Evolutionary conservation across 768 basidiomycete species (phyloP).

Genomic region (Leccinum barrowsii): DNA sequence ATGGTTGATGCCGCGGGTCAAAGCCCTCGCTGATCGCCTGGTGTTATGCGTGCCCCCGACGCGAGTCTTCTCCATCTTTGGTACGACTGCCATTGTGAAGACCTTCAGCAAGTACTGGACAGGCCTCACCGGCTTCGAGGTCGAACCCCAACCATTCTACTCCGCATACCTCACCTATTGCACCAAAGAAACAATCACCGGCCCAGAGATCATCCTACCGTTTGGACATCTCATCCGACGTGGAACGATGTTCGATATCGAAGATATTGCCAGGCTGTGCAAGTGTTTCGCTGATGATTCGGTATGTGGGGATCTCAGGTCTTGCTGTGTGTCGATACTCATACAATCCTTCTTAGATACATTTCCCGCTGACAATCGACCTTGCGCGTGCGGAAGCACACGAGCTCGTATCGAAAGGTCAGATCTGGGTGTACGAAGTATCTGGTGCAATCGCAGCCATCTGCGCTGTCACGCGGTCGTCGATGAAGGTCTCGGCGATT

Average conservation of each 20-base stretch:
- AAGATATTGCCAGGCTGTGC: slow-evolving; percentile 41
- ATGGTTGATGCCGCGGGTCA: slow-evolving; percentile 34
- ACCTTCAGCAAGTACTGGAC: slow-evolving; percentile 45
- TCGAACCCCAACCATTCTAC: slow-evolving; percentile 47
- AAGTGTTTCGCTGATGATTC: slow-evolving; percentile 52
- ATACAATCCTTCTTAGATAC: slow-evolving; percentile 32
- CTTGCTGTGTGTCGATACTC: neutral
- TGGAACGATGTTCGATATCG: slow-evolving; percentile 37
- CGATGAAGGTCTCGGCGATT: slow-evolving; percentile 47
- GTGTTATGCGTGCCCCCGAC: slow-evolving; percentile 34
- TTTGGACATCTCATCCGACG: slow-evolving; percentile 36
- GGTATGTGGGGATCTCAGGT: slow-evolving; percentile 32
- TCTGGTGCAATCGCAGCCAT: slow-evolving; percentile 42
- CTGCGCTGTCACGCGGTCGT: slow-evolving; percentile 55
- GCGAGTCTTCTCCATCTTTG: slow-evolving; percentile 53
- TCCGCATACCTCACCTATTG: slow-evolving; percentile 46
- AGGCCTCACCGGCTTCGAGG: slow-evolving; percentile 34
- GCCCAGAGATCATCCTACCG: slow-evolving; percentile 24
- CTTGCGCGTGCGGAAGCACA: slow-evolving; percentile 42
- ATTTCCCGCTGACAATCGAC: slow-evolving; percentile 41
- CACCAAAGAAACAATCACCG: slow-evolving; percentile 36
- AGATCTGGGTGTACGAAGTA: slow-evolving; percentile 51
- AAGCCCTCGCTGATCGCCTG: slow-evolving; percentile 37
- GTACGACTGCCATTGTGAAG: slow-evolving; percentile 38
- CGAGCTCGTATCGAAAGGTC: slow-evolving; percentile 45